Evolutionary conservation across 2,329 filamentous ascomycete species (phyloP), one percentile per base, ranked within the genome.

Genomic region (Aspergillus cejpii): DNA sequence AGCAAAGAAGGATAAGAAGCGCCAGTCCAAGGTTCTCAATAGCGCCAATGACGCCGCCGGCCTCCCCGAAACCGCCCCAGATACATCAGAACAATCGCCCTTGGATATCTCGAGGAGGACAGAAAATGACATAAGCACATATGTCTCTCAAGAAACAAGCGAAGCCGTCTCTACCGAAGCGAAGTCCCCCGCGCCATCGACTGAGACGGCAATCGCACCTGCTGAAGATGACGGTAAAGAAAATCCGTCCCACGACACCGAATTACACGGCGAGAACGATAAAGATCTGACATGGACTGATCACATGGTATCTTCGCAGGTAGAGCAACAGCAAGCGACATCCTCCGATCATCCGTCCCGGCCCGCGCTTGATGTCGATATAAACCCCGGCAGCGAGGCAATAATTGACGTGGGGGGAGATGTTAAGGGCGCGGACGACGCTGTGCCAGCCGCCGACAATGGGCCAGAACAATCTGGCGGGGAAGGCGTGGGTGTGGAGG

Each of bases 1-100:
- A 51, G 69, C 62, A 8, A 75, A 75, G 52, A 74, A 75, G 47
- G 68, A 71, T 23, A 67, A 65, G 49, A 65, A 60, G 48, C 61
- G 58, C 37, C 58, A 62, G 29, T 66, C 63, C 12, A 62, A 64
- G 41, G 58, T 45, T 38, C 46, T 54, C 36, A 58, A 59, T 37
- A 45, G 41, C 37, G 54, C 58, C 11, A 44, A 53, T 11, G 51
- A 57, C 37, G 28, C 48, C 37, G 27, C 47, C 44, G 31, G 45
- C 29, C 37, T 44, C 10, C 19, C 46, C 15, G 31, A 34, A 34
- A 6, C 17, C 10, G 2, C 15, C 15, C 3, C 31, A 19, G 28
- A 31, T 15, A 4, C 17, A 6, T 33, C 43, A 4, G 47, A 51
- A 28, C 53, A 58, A 11, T 39, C 51, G 24, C 26, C 52, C 17